A percentile compares a stretch with the other conserved stretches of the same genome.
Evolutionary conservation across 2,329 filamentous ascomycete genomes (phyloP).

Genomic region (Scedosporium apiospermum): DNA sequence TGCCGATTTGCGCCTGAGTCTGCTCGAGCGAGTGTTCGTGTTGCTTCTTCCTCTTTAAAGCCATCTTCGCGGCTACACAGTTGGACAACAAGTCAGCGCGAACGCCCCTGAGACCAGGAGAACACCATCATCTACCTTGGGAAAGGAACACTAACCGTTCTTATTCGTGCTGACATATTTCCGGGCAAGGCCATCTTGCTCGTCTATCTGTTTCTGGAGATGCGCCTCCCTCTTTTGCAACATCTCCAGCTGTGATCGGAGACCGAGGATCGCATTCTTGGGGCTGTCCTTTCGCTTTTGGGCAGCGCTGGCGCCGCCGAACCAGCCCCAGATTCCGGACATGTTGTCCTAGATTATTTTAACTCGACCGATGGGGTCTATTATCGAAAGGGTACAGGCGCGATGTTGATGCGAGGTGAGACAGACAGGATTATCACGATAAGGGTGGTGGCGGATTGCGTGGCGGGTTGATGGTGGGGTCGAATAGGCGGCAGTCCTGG

Average conservation of each 20-base stretch:
- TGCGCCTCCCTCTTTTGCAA: conserved; percentile 93
- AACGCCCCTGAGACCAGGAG: too few relatives aligned
- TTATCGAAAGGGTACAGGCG: not conserved
- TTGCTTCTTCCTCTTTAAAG: conserved; percentile 86
- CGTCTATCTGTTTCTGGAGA: conserved; percentile 81
- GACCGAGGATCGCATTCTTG: conserved; percentile 88
- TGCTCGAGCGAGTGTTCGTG: conserved; percentile 89
- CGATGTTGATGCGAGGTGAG: not conserved
- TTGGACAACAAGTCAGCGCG: not conserved
- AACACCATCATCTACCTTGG: not conserved
- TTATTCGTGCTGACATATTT: conserved; percentile 89
- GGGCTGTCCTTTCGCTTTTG: conserved; percentile 87
- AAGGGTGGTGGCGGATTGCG: not conserved
- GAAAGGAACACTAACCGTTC: conserved; percentile 53
- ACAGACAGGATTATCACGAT: not conserved
- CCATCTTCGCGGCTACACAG: conserved; percentile 71
- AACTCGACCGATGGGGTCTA: not conserved
- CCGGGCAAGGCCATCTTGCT: conserved; percentile 79
- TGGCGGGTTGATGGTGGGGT: conserved; percentile 6
- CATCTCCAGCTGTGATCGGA: conserved; percentile 91
- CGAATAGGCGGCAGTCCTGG: conserved; percentile 1
- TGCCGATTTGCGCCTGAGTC: conserved; percentile 80
- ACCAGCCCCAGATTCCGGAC: conserved; percentile 63
- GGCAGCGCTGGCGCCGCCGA: conserved; percentile 64
- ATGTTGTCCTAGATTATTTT: conserved; percentile 1